These are phyloP conservation scores for Yamadazyma mexicana DNA, from an alignment of 1,139 yeast species.

Conservation along the genomic window DNA sequence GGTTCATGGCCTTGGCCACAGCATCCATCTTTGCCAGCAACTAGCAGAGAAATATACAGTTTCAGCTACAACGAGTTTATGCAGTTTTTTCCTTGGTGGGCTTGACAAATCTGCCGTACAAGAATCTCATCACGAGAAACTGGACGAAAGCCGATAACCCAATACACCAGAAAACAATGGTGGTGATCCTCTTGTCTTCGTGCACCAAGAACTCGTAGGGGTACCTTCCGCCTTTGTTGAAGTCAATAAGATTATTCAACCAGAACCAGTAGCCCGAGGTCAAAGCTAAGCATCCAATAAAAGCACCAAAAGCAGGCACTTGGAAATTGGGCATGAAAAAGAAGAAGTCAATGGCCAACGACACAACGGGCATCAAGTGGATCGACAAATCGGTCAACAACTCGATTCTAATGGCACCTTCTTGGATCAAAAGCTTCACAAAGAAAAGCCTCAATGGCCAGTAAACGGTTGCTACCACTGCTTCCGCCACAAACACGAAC, in stretches of 20 bases:
- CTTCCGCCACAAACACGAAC: conserved; percentile 55
- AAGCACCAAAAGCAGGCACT: conserved; percentile 37
- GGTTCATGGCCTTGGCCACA: conserved; percentile 5
- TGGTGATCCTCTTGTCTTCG: conserved; percentile 32
- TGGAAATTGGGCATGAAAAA: conserved; percentile 53
- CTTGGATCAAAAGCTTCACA: conserved; percentile 37
- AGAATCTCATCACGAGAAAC: conserved; percentile 28
- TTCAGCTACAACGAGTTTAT: too few relatives aligned
- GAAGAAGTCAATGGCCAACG: conserved; percentile 54
- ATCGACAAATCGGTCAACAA: conserved; percentile 53
- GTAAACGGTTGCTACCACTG: conserved; percentile 59
- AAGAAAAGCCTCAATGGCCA: conserved; percentile 65
- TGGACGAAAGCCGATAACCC: conserved; percentile 45
- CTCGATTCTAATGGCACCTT: conserved; percentile 39
- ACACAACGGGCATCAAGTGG: conserved; percentile 58
- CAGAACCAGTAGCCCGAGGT: conserved; percentile 55
- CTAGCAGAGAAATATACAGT: too few relatives aligned
- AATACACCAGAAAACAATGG: conserved; percentile 50
- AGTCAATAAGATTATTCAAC: conserved; percentile 48
- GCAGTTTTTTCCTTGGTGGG: conserved; percentile 1
- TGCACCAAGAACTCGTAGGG: conserved; percentile 72
- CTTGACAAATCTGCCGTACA: conserved; percentile 12
- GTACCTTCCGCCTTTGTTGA: conserved; percentile 47
- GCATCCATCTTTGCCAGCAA: conserved; percentile 1
- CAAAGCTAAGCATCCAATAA: conserved; percentile 35